A percentile compares a stretch with the other conserved stretches of the same genome.
Evolutionary conservation across 768 basidiomycete genomes (phyloP).

Genomic region (Collybia nuda): DNA sequence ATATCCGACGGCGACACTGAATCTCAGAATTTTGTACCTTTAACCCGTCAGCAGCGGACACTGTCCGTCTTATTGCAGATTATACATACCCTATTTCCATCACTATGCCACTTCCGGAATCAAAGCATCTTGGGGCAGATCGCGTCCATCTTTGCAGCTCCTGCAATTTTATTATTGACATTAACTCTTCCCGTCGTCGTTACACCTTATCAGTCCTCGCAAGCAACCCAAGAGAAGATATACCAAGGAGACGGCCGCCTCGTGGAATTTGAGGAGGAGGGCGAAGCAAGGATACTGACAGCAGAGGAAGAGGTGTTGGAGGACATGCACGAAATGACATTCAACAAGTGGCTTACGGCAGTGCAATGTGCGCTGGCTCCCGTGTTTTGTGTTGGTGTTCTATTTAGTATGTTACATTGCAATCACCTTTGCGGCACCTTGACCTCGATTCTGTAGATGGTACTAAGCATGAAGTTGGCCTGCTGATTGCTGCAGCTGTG

Average conservation of each 20-base stretch:
- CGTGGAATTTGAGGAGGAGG: slow-evolving; percentile 76
- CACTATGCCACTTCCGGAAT: slow-evolving; percentile 67
- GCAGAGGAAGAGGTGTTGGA: slow-evolving; percentile 76
- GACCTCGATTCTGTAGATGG: slow-evolving; percentile 35
- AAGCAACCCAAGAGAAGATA: slow-evolving; percentile 38
- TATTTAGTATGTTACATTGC: slow-evolving; percentile 66
- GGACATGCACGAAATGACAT: slow-evolving; percentile 61
- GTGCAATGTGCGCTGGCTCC: slow-evolving; percentile 84
- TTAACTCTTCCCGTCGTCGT: slow-evolving; percentile 90
- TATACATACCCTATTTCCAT: slow-evolving; percentile 78
- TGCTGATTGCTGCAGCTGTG: slow-evolving; percentile 52
- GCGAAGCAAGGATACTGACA: slow-evolving; percentile 62
- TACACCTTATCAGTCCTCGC: slow-evolving; percentile 43
- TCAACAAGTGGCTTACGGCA: slow-evolving; percentile 84
- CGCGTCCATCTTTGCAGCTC: slow-evolving; percentile 78
- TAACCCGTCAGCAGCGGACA: slow-evolving; percentile 39
- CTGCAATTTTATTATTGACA: slow-evolving; percentile 83
- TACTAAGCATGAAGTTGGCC: slow-evolving; percentile 42
- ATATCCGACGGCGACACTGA: slow-evolving; percentile 39
- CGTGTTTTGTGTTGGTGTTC: slow-evolving; percentile 66
- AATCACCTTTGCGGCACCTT: neutral
- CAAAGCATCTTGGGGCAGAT: slow-evolving; percentile 74
- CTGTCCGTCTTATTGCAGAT: slow-evolving; percentile 36
- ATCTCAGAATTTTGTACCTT: slow-evolving; percentile 40
- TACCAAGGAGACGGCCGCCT: slow-evolving; percentile 42